Conservation (phyloP, 2,329 filamentous ascomycete genomes). For the Bipolaris victoriae region DNA sequence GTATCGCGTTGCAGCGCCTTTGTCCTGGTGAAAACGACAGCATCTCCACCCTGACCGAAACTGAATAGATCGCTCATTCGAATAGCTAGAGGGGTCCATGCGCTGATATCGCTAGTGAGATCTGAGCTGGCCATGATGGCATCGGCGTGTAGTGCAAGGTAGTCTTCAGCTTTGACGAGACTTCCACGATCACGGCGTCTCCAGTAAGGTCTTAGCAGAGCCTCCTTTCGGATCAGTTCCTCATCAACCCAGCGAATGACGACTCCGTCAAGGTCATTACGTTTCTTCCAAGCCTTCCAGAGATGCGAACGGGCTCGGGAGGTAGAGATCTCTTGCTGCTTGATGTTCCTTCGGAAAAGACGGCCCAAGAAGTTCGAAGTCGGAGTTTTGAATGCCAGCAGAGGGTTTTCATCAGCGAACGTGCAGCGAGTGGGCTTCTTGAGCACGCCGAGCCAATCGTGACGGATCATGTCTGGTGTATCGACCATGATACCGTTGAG, state of each 20-base stretch:
- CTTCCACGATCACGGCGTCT: conserved; percentile 47
- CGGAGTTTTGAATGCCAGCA: conserved; percentile 55
- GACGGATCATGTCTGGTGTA: conserved; percentile 62
- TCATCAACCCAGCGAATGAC: conserved; percentile 51
- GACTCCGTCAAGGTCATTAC: conserved; percentile 47
- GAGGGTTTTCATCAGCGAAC: conserved; percentile 58
- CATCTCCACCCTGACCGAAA: conserved; percentile 61
- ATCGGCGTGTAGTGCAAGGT: conserved; percentile 54
- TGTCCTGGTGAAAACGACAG: conserved; percentile 58
- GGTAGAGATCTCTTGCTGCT: conserved; percentile 48
- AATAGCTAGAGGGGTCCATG: conserved; percentile 60
- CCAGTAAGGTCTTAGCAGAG: conserved; percentile 48
- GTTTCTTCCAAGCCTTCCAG: conserved; percentile 51
- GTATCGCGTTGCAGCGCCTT: conserved; percentile 55
- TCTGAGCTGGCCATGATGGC: conserved; percentile 60
- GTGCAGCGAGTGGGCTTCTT: conserved; percentile 48
- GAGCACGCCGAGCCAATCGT: conserved; percentile 51
- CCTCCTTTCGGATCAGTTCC: conserved; percentile 45
- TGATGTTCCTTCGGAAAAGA: conserved; percentile 49
- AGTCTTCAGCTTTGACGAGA: conserved; percentile 47
- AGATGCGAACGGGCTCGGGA: conserved; percentile 48
- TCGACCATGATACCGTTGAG: conserved; percentile 59
- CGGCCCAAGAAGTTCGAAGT: conserved; percentile 42
- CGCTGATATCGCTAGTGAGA: conserved; percentile 58
- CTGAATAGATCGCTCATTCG: conserved; percentile 60